Percentiles rank a stretch among this genome's conserved stretches.
Conservation (phyloP, 75 land plant genomes). For the Azolla pinnata region DNA sequence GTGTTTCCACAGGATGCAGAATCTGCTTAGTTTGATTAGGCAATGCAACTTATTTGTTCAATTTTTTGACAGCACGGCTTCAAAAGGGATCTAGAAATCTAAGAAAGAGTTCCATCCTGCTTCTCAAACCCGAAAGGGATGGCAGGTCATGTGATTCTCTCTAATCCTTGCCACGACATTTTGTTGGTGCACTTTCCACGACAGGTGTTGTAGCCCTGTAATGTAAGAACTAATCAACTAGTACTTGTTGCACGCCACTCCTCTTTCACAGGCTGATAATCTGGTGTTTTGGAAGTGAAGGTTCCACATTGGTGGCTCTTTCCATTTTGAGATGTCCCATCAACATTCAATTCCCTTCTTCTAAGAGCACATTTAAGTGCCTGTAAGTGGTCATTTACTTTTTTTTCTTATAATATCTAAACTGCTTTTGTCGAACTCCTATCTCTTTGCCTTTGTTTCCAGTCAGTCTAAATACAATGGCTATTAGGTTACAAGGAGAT, state of each 20-base stretch:
- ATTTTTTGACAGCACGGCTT: neutral
- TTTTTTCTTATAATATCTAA: no score
- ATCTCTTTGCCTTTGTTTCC: no score
- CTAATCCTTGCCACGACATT: no score
- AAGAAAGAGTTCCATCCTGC: neutral
- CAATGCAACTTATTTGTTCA: neutral
- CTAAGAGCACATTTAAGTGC: no score
- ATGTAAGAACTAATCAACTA: neutral
- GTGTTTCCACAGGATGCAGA: neutral
- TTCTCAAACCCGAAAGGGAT: no score
- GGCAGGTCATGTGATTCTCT: no score
- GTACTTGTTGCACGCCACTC: neutral
- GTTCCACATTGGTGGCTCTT: neutral
- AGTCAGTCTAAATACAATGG: no score
- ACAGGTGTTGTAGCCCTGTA: neutral
- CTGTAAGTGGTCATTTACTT: no score
- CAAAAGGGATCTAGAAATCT: neutral
- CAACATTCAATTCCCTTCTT: no score
- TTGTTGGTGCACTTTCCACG: neutral
- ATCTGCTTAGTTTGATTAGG: neutral
- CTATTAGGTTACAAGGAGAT: no score
- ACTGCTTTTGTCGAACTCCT: no score
- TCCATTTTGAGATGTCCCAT: no score
- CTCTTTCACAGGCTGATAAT: neutral
- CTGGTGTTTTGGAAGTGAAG: neutral